Percentiles rank a stretch among this genome's conserved stretches.
These are phyloP conservation scores for Magnolia sinica DNA, from an alignment of 164 flowering plant species.

Conservation along the genomic window DNA sequence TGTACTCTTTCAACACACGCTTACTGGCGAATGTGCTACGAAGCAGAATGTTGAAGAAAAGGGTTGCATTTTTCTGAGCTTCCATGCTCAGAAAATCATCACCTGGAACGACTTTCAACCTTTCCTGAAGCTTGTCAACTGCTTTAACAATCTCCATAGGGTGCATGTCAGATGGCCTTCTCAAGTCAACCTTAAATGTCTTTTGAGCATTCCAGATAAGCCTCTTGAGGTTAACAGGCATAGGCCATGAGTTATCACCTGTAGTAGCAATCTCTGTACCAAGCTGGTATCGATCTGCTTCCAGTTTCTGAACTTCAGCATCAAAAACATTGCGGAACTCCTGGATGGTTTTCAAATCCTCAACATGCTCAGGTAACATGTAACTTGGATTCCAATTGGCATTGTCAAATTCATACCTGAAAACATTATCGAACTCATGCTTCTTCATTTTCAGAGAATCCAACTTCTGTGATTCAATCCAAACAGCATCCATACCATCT, in stretches of 20 bases:
- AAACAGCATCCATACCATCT: conserved; percentile 99
- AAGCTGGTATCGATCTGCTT: conserved; percentile 78
- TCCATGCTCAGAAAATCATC: conserved; percentile 84
- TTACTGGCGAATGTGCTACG: conserved; percentile 96
- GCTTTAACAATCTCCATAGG: conserved; percentile 98
- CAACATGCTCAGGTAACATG: conserved; percentile 78
- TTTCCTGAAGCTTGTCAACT: conserved; percentile 93
- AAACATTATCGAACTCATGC: conserved; percentile 61
- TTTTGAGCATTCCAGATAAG: conserved; percentile 95
- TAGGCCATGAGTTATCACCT: conserved; percentile 86
- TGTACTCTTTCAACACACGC: conserved; percentile 86
- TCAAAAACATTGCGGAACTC: conserved; percentile 81
- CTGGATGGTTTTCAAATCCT: conserved; percentile 55
- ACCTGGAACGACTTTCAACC: conserved; percentile 93
- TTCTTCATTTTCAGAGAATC: conserved; percentile 91
- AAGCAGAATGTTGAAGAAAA: conserved; percentile 80
- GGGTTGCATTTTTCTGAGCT: conserved; percentile 98
- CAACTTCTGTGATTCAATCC: conserved; percentile 91
- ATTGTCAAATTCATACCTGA: conserved; percentile 74
- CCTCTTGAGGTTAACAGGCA: conserved; percentile 94
- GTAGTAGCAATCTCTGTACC: conserved; percentile 95
- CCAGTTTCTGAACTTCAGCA: conserved; percentile 91
- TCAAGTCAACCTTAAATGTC: conserved; percentile 81
- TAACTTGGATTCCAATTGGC: conserved; percentile 82
- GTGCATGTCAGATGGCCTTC: conserved; percentile 92